Conservation (phyloP, 495 filamentous ascomycete species). For the Cudoniella acicularis region DNA sequence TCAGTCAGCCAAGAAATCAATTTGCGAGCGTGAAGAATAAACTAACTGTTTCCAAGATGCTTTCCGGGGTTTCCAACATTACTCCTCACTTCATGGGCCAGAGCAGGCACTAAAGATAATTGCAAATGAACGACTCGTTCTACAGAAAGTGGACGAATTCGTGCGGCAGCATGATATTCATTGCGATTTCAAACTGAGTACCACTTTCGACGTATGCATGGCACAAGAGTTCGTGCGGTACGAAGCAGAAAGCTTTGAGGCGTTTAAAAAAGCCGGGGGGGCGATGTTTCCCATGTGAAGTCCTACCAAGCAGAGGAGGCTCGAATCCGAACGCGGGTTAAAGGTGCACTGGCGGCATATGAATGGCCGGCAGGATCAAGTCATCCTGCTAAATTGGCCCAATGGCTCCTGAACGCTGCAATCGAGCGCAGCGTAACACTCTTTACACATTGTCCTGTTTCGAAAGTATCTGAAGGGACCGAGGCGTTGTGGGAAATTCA, state of each 20-base stretch:
- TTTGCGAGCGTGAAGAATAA: no score
- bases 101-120: slow-evolving; percentile 30
- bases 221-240: slow-evolving; percentile 29
- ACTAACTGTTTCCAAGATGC: slow-evolving; percentile 12
- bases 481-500: slow-evolving; percentile 12
- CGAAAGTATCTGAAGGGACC: slow-evolving; percentile 8
- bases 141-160: slow-evolving; percentile 25
- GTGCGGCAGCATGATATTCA: slow-evolving; percentile 22
- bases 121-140: slow-evolving; percentile 28
- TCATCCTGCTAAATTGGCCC: slow-evolving; percentile 28
- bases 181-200: slow-evolving; percentile 30
- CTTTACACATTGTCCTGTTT: slow-evolving; percentile 27
- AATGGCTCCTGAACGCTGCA: slow-evolving; percentile 25
- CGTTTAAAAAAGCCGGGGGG: slow-evolving; percentile 26
- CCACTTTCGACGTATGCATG: slow-evolving; percentile 31
- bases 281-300: slow-evolving; percentile 29
- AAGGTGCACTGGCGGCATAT: slow-evolving; percentile 25
- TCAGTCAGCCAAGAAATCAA: no score
- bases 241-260: slow-evolving; percentile 25
- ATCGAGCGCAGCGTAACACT: slow-evolving; percentile 17
- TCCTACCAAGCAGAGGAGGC: slow-evolving; percentile 29
- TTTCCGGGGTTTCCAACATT: slow-evolving; percentile 30
- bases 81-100: slow-evolving; percentile 20
- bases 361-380: slow-evolving; percentile 30
- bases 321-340: slow-evolving; percentile 19